phyloP scores from a whole-genome alignment of 768 basidiomycete genomes.

The Asterophora parasitica region DNA sequence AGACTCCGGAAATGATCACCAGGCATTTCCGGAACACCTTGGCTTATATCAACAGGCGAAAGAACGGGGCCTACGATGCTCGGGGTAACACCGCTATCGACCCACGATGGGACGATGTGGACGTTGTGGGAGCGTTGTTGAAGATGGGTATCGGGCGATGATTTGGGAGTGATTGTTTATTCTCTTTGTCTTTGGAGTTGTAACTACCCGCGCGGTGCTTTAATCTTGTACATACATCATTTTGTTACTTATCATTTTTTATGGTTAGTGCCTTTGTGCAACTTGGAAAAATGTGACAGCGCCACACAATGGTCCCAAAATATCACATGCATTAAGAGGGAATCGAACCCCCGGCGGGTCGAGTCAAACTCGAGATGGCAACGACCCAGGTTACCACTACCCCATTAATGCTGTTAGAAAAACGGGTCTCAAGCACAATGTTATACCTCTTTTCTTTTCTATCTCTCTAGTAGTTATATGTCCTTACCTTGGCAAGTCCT shows the following conservation, averaged over 20 bases:
- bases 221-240: conserved; percentile 11
- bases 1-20: conserved; percentile 89
- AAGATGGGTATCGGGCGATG: conserved; percentile 81
- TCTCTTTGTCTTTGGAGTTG: not conserved
- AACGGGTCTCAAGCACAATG: too few species aligned
- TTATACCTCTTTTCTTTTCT: too few species aligned
- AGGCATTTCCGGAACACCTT: conserved; percentile 93
- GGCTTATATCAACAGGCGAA: conserved; percentile 73
- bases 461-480: too few species aligned
- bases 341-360: conserved; percentile 89
- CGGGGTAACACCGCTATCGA: conserved; percentile 30
- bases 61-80: conserved; percentile 43
- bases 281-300: too few species aligned
- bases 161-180: conserved; percentile 27
- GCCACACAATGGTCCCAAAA: not conserved
- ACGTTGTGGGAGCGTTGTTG: conserved; percentile 79
- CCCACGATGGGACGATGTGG: conserved; percentile 80
- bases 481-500: too few species aligned
- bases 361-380: conserved; percentile 24
- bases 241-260: conserved; percentile 4
- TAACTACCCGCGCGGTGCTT: not conserved
- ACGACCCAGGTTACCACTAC: conserved; percentile 13
- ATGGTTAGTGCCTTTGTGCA: too few species aligned
- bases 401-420: conserved; percentile 11
- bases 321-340: conserved; percentile 69